Evolutionary conservation across 2,329 filamentous ascomycete species (phyloP).

Genomic region (Davidsoniella eucalypti): DNA sequence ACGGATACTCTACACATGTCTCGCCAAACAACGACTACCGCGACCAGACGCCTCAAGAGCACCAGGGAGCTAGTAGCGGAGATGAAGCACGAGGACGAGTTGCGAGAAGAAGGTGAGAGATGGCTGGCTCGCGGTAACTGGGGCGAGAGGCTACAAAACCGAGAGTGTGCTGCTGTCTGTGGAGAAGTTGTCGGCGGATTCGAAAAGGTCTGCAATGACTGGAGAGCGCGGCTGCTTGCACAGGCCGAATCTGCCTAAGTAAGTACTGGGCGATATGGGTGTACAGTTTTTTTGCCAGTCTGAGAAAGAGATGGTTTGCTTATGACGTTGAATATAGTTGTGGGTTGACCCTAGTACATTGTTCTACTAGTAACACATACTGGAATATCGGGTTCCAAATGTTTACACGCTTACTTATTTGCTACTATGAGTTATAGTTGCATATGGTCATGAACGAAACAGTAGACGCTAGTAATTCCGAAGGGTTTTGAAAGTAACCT

Average conservation of each 20-base stretch:
- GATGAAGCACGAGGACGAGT: conserved; percentile 67
- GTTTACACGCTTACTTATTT: no score
- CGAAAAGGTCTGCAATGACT: conserved; percentile 73
- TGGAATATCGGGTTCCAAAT: no score
- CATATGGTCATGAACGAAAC: no score
- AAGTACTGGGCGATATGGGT: background rate
- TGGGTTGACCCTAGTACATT: no score
- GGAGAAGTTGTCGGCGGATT: conserved; percentile 82
- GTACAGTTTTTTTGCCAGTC: background rate
- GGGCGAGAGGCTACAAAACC: conserved; percentile 56
- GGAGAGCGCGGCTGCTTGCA: conserved; percentile 59
- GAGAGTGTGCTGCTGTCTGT: conserved; percentile 74
- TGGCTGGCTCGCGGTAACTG: conserved; percentile 75
- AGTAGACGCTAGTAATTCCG: no score
- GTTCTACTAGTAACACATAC: no score
- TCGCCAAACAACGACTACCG: conserved; percentile 69
- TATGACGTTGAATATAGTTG: background rate
- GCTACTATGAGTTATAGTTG: no score
- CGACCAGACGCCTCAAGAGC: conserved; percentile 60
- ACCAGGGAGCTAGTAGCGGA: conserved; percentile 77
- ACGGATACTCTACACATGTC: conserved; percentile 91
- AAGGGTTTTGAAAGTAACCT: no score
- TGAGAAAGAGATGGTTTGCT: background rate
- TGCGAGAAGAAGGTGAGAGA: conserved; percentile 62
- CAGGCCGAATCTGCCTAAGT: conserved; percentile 32